A percentile compares a stretch with the other conserved stretches of the same genome.
Conservation (phyloP, 2,329 filamentous ascomycete genomes). For the Diaporthe vexans region DNA sequence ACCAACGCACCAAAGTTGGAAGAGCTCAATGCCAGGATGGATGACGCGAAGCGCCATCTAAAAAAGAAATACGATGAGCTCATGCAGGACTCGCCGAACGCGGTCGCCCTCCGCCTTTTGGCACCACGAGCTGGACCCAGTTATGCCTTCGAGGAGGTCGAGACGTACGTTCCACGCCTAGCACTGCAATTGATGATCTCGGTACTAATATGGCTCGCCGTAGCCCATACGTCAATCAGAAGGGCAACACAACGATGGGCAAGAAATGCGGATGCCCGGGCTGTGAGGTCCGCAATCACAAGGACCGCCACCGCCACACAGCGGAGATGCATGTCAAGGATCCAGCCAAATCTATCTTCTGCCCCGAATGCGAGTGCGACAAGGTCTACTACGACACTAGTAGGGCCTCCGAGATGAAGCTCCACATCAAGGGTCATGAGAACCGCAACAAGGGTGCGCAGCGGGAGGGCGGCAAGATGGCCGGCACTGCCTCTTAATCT, state of each 20-base stretch:
- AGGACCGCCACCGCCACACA: neutral
- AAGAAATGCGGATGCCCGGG: neutral
- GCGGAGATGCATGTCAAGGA: neutral
- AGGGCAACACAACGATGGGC: neutral
- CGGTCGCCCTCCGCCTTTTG: neutral
- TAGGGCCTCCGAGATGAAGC: neutral
- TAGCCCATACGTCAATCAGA: neutral
- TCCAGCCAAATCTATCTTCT: neutral
- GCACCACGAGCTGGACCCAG: neutral
- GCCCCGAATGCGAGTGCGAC: neutral
- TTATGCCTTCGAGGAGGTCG: neutral
- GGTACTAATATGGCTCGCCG: neutral
- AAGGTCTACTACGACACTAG: neutral
- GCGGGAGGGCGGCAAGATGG: neutral
- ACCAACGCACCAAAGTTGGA: too few species aligned
- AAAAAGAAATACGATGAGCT: too few species aligned
- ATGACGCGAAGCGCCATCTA: too few species aligned
- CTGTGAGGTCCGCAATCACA: neutral
- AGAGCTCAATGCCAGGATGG: too few species aligned
- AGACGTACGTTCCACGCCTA: neutral
- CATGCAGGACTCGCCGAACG: too few species aligned
- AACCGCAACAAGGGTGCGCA: neutral
- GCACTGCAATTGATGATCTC: accelerated
- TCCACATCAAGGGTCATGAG: neutral
- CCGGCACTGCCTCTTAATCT: too few species aligned